These are phyloP conservation scores for Candida sp. DNA, from an alignment of 1,139 yeast species.

Conservation along the genomic window DNA sequence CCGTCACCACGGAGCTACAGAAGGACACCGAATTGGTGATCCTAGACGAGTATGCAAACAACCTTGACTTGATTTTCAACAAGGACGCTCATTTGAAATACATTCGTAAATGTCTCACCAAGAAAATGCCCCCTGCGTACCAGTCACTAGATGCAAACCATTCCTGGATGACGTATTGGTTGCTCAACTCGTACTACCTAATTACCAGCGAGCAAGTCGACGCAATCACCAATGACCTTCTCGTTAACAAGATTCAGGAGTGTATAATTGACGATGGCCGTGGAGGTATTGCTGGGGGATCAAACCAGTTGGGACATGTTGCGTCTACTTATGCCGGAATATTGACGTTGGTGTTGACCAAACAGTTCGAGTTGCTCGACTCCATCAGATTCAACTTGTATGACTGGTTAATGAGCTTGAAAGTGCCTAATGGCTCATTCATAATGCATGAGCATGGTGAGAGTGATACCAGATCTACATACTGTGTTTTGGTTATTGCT, in stretches of 20 bases:
- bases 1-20: slow-evolving; percentile 46
- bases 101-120: slow-evolving; percentile 32
- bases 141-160: slow-evolving; percentile 80
- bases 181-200: slow-evolving; percentile 51
- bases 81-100: slow-evolving; percentile 22
- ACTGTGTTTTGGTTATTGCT: slow-evolving; percentile 84
- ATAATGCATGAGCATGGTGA: slow-evolving; percentile 82
- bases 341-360: slow-evolving; percentile 60
- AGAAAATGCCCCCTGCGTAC: slow-evolving; percentile 53
- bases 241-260: slow-evolving; percentile 27
- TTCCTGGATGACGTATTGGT: slow-evolving; percentile 93
- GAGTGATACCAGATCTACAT: slow-evolving; percentile 83
- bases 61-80: slow-evolving; percentile 16
- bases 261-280: slow-evolving; percentile 33
- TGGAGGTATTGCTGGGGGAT: slow-evolving; percentile 90
- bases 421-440: slow-evolving; percentile 75
- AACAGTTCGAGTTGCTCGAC: slow-evolving; percentile 39
- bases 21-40: slow-evolving; percentile 40
- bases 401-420: slow-evolving; percentile 69
- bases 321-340: slow-evolving; percentile 88
- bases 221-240: slow-evolving; percentile 7
- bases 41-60: slow-evolving; percentile 20
- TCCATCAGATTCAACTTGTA: slow-evolving; percentile 43
- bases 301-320: slow-evolving; percentile 78
- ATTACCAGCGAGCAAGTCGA: slow-evolving; percentile 2